These are phyloP conservation scores for Neoboletus magnificus DNA, from an alignment of 768 basidiomycete genomes.

Conservation along the genomic window DNA sequence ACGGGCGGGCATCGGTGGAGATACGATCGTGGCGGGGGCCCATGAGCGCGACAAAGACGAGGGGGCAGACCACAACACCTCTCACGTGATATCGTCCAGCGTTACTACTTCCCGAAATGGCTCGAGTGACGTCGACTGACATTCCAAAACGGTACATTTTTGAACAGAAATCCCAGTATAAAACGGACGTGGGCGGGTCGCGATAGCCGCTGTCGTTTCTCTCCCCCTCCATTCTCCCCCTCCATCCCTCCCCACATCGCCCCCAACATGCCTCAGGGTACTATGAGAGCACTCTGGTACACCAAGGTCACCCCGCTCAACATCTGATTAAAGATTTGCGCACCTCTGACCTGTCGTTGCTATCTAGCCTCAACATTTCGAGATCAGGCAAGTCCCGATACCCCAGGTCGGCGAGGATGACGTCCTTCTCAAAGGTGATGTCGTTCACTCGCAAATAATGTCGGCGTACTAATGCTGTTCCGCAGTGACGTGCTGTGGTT, in stretches of 20 bases:
- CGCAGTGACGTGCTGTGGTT: constrained; percentile 44
- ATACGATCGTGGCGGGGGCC: too few species aligned
- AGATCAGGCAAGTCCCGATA: constrained; percentile 63
- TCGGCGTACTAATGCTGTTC: constrained; percentile 1
- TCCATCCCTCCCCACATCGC: not conserved
- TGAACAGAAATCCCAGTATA: constrained; percentile 18
- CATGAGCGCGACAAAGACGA: not conserved
- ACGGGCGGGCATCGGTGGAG: not conserved
- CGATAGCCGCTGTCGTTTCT: not conserved
- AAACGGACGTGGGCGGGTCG: constrained; percentile 8
- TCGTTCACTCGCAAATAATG: not conserved
- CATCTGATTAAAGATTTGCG: not conserved
- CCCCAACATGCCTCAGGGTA: constrained; percentile 50
- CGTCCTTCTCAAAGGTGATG: constrained; percentile 67
- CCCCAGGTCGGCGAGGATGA: constrained; percentile 66
- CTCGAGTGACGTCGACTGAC: constrained; percentile 24
- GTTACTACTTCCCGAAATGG: constrained; percentile 1
- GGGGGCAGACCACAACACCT: not conserved
- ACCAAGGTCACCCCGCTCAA: constrained; percentile 43
- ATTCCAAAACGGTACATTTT: constrained; percentile 19
- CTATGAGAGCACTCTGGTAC: constrained; percentile 78
- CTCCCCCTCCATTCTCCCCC: constrained; percentile 1
- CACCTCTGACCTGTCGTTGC: constrained; percentile 9
- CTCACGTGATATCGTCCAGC: constrained; percentile 11
- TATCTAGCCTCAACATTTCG: constrained; percentile 60